These are phyloP conservation scores for Monosporascus sp. DNA, from an alignment of 2,329 filamentous ascomycete genomes.

Conservation along the genomic window DNA sequence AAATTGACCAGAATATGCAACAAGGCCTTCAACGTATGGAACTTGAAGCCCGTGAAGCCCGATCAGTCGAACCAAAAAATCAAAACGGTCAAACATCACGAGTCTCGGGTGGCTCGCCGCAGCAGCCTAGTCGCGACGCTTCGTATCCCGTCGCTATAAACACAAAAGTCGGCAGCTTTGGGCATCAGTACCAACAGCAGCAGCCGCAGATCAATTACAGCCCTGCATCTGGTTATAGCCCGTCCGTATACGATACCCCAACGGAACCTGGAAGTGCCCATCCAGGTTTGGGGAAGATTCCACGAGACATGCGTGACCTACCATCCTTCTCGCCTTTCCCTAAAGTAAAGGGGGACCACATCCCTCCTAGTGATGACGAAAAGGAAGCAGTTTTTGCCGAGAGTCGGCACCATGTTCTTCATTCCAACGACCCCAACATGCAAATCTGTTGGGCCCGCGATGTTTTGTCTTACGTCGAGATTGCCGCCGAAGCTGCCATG, in stretches of 20 bases:
- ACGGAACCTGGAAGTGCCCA: conserved; percentile 33
- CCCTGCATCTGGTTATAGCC: conserved; percentile 29
- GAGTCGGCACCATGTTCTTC: conserved; percentile 76
- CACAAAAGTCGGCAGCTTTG: conserved; percentile 20
- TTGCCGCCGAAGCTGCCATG: conserved; percentile 70
- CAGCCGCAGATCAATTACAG: conserved; percentile 27
- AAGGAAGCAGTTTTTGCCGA: conserved; percentile 86
- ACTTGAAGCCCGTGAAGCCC: conserved; percentile 68
- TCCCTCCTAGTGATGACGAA: conserved; percentile 90
- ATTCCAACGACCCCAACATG: conserved; percentile 92
- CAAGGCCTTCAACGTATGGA: conserved; percentile 89
- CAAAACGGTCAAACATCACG: conserved; percentile 22
- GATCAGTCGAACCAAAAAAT: conserved; percentile 39
- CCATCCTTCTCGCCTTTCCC: conserved; percentile 92
- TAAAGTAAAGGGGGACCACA: conserved; percentile 77
- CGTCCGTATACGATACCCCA: conserved; percentile 37
- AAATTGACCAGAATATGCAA: conserved; percentile 96
- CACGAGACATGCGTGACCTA: conserved; percentile 44
- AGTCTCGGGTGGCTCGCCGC: conserved; percentile 20
- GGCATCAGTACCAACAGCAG: conserved; percentile 26
- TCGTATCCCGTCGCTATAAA: conserved; percentile 37
- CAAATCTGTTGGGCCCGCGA: conserved; percentile 97
- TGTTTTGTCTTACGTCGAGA: conserved; percentile 82
- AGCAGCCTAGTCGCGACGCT: conserved; percentile 36
- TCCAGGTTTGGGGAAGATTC: conserved; percentile 33